Conservation (phyloP, 2,329 filamentous ascomycete species). For the Stemphylium vesicarium region DNA sequence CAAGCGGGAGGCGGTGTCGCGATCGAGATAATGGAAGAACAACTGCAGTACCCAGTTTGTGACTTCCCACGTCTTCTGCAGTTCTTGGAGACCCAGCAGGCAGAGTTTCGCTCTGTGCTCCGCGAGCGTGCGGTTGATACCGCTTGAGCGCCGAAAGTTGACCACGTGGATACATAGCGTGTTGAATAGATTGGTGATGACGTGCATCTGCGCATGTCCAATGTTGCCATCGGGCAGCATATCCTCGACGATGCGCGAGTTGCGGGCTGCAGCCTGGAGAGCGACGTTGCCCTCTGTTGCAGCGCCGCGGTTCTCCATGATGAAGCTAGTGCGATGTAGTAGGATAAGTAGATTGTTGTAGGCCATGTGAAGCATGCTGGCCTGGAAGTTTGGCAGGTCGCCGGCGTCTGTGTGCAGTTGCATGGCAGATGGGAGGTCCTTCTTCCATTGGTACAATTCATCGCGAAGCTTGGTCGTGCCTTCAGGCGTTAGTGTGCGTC, state of each 20-base stretch:
- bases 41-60: slow-evolving; percentile 58
- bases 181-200: slow-evolving; percentile 58
- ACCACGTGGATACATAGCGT: slow-evolving; percentile 58
- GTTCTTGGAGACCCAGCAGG: slow-evolving; percentile 55
- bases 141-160: slow-evolving; percentile 48
- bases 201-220: slow-evolving; percentile 54
- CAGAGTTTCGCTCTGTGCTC: slow-evolving; percentile 59
- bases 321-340: slow-evolving; percentile 53
- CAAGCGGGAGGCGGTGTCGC: slow-evolving; percentile 52
- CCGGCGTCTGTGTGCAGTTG: slow-evolving; percentile 41
- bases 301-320: slow-evolving; percentile 46
- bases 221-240: slow-evolving; percentile 54
- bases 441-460: slow-evolving; percentile 51
- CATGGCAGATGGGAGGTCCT: slow-evolving; percentile 45
- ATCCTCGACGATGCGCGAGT: slow-evolving; percentile 57
- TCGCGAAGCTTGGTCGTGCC: slow-evolving; percentile 33
- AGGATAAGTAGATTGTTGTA: slow-evolving; percentile 58
- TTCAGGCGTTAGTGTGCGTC: slow-evolving; percentile 22
- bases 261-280: slow-evolving; percentile 55
- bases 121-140: slow-evolving; percentile 53
- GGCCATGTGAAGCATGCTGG: slow-evolving; percentile 51
- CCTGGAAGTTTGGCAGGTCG: slow-evolving; percentile 47
- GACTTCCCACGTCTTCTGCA: slow-evolving; percentile 59
- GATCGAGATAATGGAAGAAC: slow-evolving; percentile 58
- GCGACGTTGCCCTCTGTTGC: slow-evolving; percentile 50